Percentiles rank a stretch among this genome's conserved stretches.
Evolutionary conservation across 805 yeast species (phyloP).

Genomic region (Metschnikowia dekortorum): DNA sequence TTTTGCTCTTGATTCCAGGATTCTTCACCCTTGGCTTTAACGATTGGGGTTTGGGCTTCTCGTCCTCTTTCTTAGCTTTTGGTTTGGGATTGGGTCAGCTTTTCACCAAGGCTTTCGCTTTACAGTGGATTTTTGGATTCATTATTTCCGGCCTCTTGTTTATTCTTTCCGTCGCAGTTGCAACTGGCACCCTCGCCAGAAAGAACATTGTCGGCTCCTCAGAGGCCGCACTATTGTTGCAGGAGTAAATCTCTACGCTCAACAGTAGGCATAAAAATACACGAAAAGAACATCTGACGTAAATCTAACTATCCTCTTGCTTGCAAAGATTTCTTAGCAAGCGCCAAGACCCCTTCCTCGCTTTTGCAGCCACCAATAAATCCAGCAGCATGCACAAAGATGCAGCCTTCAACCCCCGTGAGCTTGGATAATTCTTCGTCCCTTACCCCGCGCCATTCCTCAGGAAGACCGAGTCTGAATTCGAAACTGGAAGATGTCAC

Average conservation of each 20-base stretch:
- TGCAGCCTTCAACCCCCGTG: conserved; percentile 81
- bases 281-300: background rate
- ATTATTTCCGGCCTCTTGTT: conserved; percentile 56
- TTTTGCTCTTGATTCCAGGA: conserved; percentile 62
- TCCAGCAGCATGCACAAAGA: conserved; percentile 94
- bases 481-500: conserved; percentile 71
- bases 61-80: conserved; percentile 52
- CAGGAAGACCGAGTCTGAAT: conserved; percentile 84
- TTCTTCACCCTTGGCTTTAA: conserved; percentile 52
- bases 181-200: conserved; percentile 29
- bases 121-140: conserved; percentile 85
- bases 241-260: conserved; percentile 5
- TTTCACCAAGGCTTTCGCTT: conserved; percentile 61
- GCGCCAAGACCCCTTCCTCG: conserved; percentile 66
- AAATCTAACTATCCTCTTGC: background rate
- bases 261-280: background rate
- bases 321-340: conserved; percentile 50
- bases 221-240: conserved; percentile 19
- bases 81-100: conserved; percentile 72
- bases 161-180: conserved; percentile 45
- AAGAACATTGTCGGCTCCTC: conserved; percentile 5
- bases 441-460: conserved; percentile 91
- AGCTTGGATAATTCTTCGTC: conserved; percentile 73
- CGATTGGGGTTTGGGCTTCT: conserved; percentile 69
- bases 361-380: conserved; percentile 93